phyloP scores from a whole-genome alignment of 345 rosid species.

The Euphorbia lathyris region DNA sequence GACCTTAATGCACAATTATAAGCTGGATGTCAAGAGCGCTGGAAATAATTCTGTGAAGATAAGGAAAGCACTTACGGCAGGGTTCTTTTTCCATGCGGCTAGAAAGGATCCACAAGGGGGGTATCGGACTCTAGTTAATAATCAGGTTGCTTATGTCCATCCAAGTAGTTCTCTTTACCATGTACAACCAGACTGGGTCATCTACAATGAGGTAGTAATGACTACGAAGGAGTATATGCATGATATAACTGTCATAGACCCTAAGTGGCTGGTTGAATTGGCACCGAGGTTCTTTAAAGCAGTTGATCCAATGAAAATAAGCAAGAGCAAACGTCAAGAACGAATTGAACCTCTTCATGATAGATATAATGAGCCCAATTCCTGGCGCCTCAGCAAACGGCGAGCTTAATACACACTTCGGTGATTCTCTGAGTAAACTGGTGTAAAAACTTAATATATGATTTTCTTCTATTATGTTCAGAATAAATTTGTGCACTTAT shows the following conservation, averaged over 20 bases:
- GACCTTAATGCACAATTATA: slow-evolving; percentile 88
- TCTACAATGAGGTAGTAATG: slow-evolving; percentile 90
- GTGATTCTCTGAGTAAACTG: neutral
- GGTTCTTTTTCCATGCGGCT: slow-evolving; percentile 82
- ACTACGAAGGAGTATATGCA: slow-evolving; percentile 92
- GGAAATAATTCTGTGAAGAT: slow-evolving; percentile 75
- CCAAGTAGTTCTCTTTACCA: slow-evolving; percentile 91
- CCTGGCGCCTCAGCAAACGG: slow-evolving; percentile 83
- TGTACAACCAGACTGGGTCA: slow-evolving; percentile 96
- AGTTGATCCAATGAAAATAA: slow-evolving; percentile 79
- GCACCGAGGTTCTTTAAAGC: slow-evolving; percentile 92
- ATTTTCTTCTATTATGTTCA: neutral
- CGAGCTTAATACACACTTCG: slow-evolving; percentile 47
- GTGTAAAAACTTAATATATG: neutral
- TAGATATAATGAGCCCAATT: slow-evolving; percentile 84
- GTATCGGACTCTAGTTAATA: slow-evolving; percentile 76
- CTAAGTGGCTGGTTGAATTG: slow-evolving; percentile 86
- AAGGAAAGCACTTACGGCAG: slow-evolving; percentile 84
- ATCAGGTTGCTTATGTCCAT: slow-evolving; percentile 83
- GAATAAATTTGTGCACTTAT: neutral
- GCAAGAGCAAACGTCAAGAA: slow-evolving; percentile 89
- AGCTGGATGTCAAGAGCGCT: slow-evolving; percentile 71
- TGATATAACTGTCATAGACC: slow-evolving; percentile 80
- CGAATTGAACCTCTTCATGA: slow-evolving; percentile 84
- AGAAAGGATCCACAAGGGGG: slow-evolving; percentile 91